Base-by-base conservation (phyloP, 495 filamentous ascomycete genomes). In the Neurospora pannonica region DNA sequence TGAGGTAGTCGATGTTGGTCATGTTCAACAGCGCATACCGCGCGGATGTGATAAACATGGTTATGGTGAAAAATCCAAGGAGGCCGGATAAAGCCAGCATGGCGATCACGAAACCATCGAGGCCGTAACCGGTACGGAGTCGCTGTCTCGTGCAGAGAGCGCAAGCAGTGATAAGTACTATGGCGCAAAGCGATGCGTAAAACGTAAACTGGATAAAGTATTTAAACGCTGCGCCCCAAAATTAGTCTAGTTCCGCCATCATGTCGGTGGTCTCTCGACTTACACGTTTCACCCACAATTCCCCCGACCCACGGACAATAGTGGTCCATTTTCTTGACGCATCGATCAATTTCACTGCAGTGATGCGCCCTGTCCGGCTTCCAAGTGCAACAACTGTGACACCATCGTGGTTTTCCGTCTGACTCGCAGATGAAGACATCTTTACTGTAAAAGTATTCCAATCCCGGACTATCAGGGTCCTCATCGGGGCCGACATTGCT, bases 301-400 rank as follows among this genome's bases (percentile, higher is more conserved):
- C 95, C 95, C 31, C 95, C 95, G 71, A 97, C 94, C 94, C 95
- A 98, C 1, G 95, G 95, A 81, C 95, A 98, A 77, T 93, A 97
- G 80, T 98, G 95, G 76, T 98, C 95, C 92, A 97, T 95, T 77
- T 93, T 95, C 38, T 85, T 84, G 38, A 95, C 90, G 81, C 95
- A 98, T 39, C 94, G 86, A 67, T 89, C 89, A 15, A 94, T 83
- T 77, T 96, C 92, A 54, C 90, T 90, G 79, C 91, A 95, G 81
- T 98, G 95, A 76, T 97, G 94, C 3, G 92, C 86, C 37, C 95
- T 86, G 77, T 97, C 95, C 5, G 90, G 88, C 79, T 97, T 97
- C 88, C 91, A 97, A 74, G 90, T 92, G 71, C 86, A 87, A 81
- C 95, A 98, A 71, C 86, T 85, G 10, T 88, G 88, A 82, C 95